Evolutionary conservation across 176 grass and related monocot species (phyloP), one percentile per base, ranked within the genome.

Genomic region (Eragrostis curvula): DNA sequence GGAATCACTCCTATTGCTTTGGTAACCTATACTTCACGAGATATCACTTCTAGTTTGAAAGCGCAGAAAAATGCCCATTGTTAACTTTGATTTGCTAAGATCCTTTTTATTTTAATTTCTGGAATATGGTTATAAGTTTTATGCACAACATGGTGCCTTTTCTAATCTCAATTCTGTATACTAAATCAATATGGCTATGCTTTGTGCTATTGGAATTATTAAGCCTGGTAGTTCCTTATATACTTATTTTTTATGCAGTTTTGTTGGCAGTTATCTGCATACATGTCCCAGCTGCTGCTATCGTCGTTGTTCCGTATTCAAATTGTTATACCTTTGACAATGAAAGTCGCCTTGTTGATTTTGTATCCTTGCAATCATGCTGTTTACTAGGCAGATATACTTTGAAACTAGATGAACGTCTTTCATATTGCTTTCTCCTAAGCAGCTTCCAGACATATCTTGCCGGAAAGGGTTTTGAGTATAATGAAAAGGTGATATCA

Each of bases 321-420:
- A 84, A 90, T 44, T 98, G 96, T 79, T 98, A 95, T 64, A 79
- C 92, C 9, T 70, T 98, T 44, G 84, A 98, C 68, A 95, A 92
- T 65, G 84, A 79, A 65, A 95, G 96, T 24, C 92, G 45, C 23
- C 90, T 98, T 89, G 79, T 98, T 83, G 96, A 98, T 87, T 95
- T 98, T 53, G 96, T 98, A 98, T 98, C 96, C 96, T 89, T 88
- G 81, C n/a, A 30, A 73, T 53, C 10, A 25, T 74, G 15, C 24
- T 78, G 68, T 58, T 66, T 36, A 32, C 62, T 86, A 7, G 46
- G 3, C 6, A 83, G 40, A 20, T 20, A 23, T 60, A 68, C 57
- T 60, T 85, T 79, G 48, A 68, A 74, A 41, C 16, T 64, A 78
- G 21, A 74, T 48, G 13, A 46, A 43, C 44, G 62, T 79, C 71